A percentile compares a stretch with the other conserved stretches of the same genome.
Conservation (phyloP, 148 eudicot species). For the Gaultheria prostrata region DNA sequence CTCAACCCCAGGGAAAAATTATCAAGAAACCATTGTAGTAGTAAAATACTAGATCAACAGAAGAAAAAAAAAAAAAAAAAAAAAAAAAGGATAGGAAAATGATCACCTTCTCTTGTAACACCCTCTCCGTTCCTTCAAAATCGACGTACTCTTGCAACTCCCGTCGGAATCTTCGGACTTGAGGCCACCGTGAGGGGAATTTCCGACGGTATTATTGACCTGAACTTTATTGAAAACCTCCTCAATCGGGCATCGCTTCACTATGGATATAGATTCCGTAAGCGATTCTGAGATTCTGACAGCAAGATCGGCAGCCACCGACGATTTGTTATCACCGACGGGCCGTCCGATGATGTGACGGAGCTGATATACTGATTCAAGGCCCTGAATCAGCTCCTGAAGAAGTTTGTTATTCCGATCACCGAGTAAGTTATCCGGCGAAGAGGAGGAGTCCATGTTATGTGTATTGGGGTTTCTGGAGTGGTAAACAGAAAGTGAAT, state of each 20-base stretch:
- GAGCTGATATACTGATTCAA: slow-evolving; percentile 24
- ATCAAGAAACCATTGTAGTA: too few relatives aligned
- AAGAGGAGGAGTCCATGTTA: slow-evolving; percentile 10
- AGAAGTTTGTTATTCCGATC: slow-evolving; percentile 16
- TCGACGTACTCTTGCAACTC: slow-evolving; percentile 22
- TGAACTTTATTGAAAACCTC: not conserved
- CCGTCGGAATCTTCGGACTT: slow-evolving; percentile 21
- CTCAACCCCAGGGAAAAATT: not conserved
- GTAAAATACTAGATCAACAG: too few relatives aligned
- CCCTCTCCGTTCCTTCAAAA: slow-evolving; percentile 28
- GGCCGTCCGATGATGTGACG: slow-evolving; percentile 14
- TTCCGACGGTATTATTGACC: not conserved
- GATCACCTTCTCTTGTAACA: slow-evolving; percentile 38
- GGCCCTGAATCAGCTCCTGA: slow-evolving; percentile 27
- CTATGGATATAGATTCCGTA: slow-evolving; percentile 2
- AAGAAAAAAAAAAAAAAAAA: too few relatives aligned
- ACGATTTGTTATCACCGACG: not conserved
- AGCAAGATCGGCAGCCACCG: not conserved
- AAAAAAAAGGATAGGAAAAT: too few relatives aligned
- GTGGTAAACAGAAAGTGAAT: not conserved
- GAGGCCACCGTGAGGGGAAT: not conserved
- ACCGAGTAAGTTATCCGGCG: not conserved
- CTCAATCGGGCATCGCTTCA: not conserved
- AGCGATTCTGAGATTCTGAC: not conserved
- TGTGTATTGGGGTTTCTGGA: not conserved